Conservation (phyloP, 106 monocot species). For the Posidonia australis region DNA sequence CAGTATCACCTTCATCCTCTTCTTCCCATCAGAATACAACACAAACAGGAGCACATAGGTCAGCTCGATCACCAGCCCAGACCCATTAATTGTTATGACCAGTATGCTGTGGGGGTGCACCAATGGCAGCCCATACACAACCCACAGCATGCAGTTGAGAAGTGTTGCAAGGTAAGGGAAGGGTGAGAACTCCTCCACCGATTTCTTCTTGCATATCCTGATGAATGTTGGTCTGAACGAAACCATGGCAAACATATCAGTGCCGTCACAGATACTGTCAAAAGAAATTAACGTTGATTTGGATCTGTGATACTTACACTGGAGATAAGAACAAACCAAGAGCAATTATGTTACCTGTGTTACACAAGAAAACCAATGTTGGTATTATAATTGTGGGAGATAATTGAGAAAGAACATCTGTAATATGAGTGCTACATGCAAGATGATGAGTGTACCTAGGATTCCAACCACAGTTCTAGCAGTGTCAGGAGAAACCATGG, state of each 20-base stretch:
- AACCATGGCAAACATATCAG: neutral
- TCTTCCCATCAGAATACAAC: constrained; percentile 35
- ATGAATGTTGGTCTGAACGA: constrained; percentile 57
- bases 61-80: constrained; percentile 54
- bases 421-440: neutral
- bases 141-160: constrained; percentile 82
- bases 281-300: too few relatives aligned
- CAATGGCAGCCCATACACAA: constrained; percentile 57
- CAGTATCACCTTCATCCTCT: constrained; percentile 22
- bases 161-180: constrained; percentile 67
- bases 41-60: constrained; percentile 57
- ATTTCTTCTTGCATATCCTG: constrained; percentile 54
- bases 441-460: constrained; percentile 19
- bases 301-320: constrained; percentile 16
- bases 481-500: constrained; percentile 34
- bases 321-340: constrained; percentile 45
- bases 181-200: constrained; percentile 77
- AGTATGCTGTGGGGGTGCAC: constrained; percentile 73
- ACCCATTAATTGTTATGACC: constrained; percentile 66
- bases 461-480: constrained; percentile 35
- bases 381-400: too few relatives aligned
- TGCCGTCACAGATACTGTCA: too few relatives aligned
- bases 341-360: constrained; percentile 43
- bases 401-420: neutral
- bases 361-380: too few relatives aligned